Evolutionary conservation across 371 early-diverging fungal species (phyloP).

Genomic region (Conidiobolus incongruus): DNA sequence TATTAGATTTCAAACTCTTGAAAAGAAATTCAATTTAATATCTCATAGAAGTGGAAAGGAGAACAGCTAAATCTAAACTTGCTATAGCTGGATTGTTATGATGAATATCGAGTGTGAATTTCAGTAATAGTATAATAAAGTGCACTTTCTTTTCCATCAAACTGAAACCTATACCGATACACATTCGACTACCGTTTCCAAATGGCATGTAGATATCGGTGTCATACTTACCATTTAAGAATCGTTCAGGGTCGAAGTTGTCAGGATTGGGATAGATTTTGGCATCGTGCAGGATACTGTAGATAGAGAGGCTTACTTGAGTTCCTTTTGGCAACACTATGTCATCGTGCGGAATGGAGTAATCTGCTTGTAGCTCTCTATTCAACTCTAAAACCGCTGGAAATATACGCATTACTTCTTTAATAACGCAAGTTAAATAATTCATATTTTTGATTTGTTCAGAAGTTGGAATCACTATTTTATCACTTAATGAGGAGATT

Average conservation of each 20-base stretch:
- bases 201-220: not conserved
- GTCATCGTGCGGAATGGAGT: not conserved
- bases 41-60: too few species aligned
- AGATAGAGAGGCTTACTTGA: not conserved
- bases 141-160: not conserved
- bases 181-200: too few species aligned
- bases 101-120: too few species aligned
- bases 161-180: not conserved
- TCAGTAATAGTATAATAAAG: constrained; percentile 17
- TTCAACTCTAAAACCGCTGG: not conserved
- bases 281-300: not conserved
- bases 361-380: not conserved
- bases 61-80: too few species aligned
- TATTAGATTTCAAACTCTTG: too few species aligned
- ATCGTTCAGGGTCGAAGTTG: not conserved
- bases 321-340: not conserved
- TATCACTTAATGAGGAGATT: too few species aligned
- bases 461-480: constrained; percentile 3
- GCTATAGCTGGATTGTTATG: too few species aligned
- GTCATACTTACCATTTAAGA: not conserved
- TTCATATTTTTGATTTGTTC: not conserved
- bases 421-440: constrained; percentile 2
- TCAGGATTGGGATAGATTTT: not conserved
- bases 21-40: too few species aligned
- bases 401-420: constrained; percentile 5